Base-by-base conservation (phyloP, 1,139 yeast genomes). In the Candida dubliniensis region DNA sequence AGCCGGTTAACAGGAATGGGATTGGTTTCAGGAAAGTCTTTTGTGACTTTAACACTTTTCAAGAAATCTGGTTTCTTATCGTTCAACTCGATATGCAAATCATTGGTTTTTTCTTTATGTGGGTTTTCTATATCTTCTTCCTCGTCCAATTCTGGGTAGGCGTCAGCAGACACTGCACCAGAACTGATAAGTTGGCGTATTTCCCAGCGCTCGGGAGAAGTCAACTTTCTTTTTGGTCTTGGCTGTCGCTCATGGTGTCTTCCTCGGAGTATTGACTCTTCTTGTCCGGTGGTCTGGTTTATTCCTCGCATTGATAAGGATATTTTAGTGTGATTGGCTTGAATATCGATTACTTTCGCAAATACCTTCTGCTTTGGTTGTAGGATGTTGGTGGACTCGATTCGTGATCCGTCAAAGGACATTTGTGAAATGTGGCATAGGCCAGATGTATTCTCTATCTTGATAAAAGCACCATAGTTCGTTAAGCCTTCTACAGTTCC, bases 131-230 rank as follows among this genome's bases (percentile, higher is more conserved):
- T 82, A 8, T 80, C 86, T 31, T 70, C 73, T 2, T 48, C 51
- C 2, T 50, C 60, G 32, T 57, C 55, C 1, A 85, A 61, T 43
- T 84, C 95, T 1, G 93, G 93, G 55, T 83, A 83, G 47, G 85
- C 93, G 10, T 81, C 75, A 0, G 84, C 79, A 2, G 82, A 73
- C 0, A 81, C 80, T 0, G 79, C 93, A 2, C 96, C 96, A 3
- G 95, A 81, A 0, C 95, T 86, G 31, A 86, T 84, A 30, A 88
- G 68, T 57, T 91, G 97, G 30, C 87, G 72, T 42, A 88, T 76
- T 57, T 91, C 97, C 96, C 96, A 91, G 46, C 91, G 67, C 60
- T 91, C 98, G 1, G 96, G 95, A 0, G 95, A 85, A 0, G 95
- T 84, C 32, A 85, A 61, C 41, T 88, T 67, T 53, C 82, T 72